These are phyloP conservation scores for Xylogone sp. DNA, from an alignment of 2,329 filamentous ascomycete genomes.

Conservation along the genomic window DNA sequence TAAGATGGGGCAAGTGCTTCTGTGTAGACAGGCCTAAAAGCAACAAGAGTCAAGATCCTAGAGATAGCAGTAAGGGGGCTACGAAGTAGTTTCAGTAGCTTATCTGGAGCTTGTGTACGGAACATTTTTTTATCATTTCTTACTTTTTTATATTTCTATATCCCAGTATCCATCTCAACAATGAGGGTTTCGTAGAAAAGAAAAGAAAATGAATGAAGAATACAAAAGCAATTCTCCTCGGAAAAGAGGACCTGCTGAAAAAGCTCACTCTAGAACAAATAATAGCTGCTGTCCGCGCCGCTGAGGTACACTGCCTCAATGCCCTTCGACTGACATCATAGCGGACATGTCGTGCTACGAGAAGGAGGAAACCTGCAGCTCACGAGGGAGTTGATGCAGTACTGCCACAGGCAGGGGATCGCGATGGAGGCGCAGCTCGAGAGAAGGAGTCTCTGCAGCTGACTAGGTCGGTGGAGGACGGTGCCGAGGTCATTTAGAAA, in stretches of 20 bases:
- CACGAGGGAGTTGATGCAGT: slow-evolving; percentile 58
- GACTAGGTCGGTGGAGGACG: slow-evolving; percentile 24
- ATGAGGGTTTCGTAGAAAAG: slow-evolving; percentile 1
- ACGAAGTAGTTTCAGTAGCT: slow-evolving; percentile 40
- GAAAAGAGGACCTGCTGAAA: too few relatives aligned
- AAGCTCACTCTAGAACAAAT: slow-evolving; percentile 3
- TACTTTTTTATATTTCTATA: background rate
- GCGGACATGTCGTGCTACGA: slow-evolving; percentile 74
- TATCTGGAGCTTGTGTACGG: slow-evolving; percentile 13
- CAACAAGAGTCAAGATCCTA: slow-evolving; percentile 39
- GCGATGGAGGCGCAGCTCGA: slow-evolving; percentile 69
- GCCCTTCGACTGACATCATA: slow-evolving; percentile 69
- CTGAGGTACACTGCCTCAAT: slow-evolving; percentile 54
- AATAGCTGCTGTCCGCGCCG: slow-evolving; percentile 56
- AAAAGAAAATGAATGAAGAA: too few relatives aligned
- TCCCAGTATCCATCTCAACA: too few relatives aligned
- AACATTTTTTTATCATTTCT: background rate
- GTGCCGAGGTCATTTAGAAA: slow-evolving; percentile 19
- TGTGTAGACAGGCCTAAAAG: background rate
- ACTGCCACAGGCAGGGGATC: slow-evolving; percentile 63
- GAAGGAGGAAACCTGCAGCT: slow-evolving; percentile 64
- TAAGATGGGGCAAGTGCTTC: background rate
- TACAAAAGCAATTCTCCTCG: too few relatives aligned
- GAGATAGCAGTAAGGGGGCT: slow-evolving; percentile 48
- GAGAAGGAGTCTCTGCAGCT: slow-evolving; percentile 15